phyloP scores from a whole-genome alignment of 202 grass and related monocot species.

The Eragrostis tef region DNA sequence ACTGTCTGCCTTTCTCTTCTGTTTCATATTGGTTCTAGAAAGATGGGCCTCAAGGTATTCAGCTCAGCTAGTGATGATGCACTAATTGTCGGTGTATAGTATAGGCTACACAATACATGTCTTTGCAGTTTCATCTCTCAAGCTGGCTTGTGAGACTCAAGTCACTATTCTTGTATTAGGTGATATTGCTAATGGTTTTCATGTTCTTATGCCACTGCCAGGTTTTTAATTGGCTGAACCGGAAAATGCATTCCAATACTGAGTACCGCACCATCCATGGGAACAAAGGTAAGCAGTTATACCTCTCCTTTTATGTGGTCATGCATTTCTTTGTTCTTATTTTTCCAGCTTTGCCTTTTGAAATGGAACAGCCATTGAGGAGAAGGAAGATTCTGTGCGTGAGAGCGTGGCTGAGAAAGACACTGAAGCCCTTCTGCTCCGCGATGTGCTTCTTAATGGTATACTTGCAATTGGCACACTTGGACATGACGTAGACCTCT shows the following conservation, averaged over 20 bases:
- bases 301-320: slow-evolving; percentile 30
- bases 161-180: slow-evolving; percentile 36
- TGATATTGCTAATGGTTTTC: slow-evolving; percentile 40
- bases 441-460: slow-evolving; percentile 78
- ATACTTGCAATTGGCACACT: slow-evolving; percentile 92
- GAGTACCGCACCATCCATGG: slow-evolving; percentile 69
- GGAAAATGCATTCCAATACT: slow-evolving; percentile 62
- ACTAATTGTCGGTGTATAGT: slow-evolving; percentile 43
- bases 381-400: slow-evolving; percentile 50
- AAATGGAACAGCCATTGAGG: slow-evolving; percentile 55
- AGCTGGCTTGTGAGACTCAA: slow-evolving; percentile 27
- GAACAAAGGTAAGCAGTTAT: slow-evolving; percentile 52
- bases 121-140: slow-evolving; percentile 46
- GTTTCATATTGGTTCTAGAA: slow-evolving; percentile 53
- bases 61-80: slow-evolving; percentile 43
- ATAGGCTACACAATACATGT: slow-evolving; percentile 48
- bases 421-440: slow-evolving; percentile 84
- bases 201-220: slow-evolving; percentile 48
- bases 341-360: slow-evolving; percentile 21
- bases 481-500: slow-evolving; percentile 59
- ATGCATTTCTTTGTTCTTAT: slow-evolving; percentile 40
- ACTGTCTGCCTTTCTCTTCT: slow-evolving; percentile 55
- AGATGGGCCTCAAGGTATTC: slow-evolving; percentile 78
- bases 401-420: slow-evolving; percentile 61
- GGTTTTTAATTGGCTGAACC: slow-evolving; percentile 86